phyloP scores from a whole-genome alignment of 805 yeast species.

The Cephaloascus albidus region DNA sequence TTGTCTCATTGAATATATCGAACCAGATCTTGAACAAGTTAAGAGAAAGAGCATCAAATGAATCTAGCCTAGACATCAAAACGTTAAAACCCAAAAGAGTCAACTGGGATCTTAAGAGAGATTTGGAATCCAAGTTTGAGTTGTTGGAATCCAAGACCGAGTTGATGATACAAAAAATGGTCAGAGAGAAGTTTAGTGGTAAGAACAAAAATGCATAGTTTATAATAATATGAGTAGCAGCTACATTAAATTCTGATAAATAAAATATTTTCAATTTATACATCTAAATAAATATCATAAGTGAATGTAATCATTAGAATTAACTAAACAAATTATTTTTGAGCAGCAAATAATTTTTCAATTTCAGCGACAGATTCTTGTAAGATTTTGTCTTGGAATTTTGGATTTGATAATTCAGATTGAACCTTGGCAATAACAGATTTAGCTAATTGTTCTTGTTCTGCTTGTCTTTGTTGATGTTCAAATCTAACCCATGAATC shows the following conservation, averaged over 20 bases:
- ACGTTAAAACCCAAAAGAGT: neutral
- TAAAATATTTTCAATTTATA: too few species aligned
- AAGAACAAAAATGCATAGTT: too few species aligned
- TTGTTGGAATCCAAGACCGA: neutral
- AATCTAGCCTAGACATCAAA: neutral
- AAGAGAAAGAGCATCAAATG: neutral
- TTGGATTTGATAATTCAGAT: slow-evolving; percentile 73
- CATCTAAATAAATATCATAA: too few species aligned
- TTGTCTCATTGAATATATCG: neutral
- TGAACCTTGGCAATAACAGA: slow-evolving; percentile 83
- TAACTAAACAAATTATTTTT: slow-evolving; percentile 1
- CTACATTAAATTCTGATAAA: too few species aligned
- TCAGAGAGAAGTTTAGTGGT: too few species aligned
- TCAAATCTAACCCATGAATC: slow-evolving; percentile 99
- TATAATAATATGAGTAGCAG: too few species aligned
- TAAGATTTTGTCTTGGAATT: slow-evolving; percentile 89
- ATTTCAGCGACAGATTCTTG: slow-evolving; percentile 87
- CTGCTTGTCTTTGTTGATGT: slow-evolving; percentile 89
- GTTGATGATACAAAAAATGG: neutral
- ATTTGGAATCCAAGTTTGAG: neutral
- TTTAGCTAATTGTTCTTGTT: slow-evolving; percentile 86
- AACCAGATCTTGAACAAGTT: neutral
- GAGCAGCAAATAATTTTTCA: slow-evolving; percentile 64
- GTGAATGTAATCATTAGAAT: too few species aligned
- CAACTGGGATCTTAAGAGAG: neutral